Percentiles rank a stretch among this genome's conserved stretches.
These are phyloP conservation scores for Coemansia sp. DNA, from an alignment of 192 early-diverging fungal genomes.

Conservation along the genomic window DNA sequence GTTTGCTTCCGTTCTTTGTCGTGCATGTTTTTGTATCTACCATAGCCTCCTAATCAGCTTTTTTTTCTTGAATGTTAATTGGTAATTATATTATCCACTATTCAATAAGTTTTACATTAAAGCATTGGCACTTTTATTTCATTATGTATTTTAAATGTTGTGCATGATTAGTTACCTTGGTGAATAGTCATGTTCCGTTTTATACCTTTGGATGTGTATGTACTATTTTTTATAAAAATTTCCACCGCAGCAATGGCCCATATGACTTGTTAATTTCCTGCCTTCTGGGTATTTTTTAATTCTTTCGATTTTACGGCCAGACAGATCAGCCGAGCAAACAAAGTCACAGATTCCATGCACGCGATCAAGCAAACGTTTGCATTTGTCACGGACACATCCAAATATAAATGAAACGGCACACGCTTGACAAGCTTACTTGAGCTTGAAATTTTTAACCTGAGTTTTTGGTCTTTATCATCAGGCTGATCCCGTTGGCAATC, in stretches of 20 bases:
- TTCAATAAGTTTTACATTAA: too few relatives aligned
- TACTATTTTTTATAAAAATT: neutral
- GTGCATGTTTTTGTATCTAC: too few relatives aligned
- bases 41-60: too few relatives aligned
- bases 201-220: neutral
- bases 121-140: too few relatives aligned
- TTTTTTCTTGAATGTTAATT: too few relatives aligned
- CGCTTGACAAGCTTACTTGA: neutral
- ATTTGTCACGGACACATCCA: neutral
- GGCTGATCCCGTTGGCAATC: neutral
- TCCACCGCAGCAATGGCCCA: neutral
- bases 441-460: neutral
- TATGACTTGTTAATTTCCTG: constrained; percentile 2
- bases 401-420: neutral
- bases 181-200: neutral
- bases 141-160: neutral
- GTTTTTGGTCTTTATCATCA: neutral
- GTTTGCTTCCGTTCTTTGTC: too few relatives aligned
- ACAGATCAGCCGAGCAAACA: neutral
- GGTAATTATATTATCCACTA: too few relatives aligned
- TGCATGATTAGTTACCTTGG: too few relatives aligned
- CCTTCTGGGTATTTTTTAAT: constrained; percentile 1
- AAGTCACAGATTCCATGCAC: neutral
- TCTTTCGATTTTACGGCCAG: neutral
- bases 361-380: neutral